Evolutionary conservation across 164 flowering plant genomes (phyloP), one percentile per base, ranked within the genome.

Genomic region (Magnolia sinica): DNA sequence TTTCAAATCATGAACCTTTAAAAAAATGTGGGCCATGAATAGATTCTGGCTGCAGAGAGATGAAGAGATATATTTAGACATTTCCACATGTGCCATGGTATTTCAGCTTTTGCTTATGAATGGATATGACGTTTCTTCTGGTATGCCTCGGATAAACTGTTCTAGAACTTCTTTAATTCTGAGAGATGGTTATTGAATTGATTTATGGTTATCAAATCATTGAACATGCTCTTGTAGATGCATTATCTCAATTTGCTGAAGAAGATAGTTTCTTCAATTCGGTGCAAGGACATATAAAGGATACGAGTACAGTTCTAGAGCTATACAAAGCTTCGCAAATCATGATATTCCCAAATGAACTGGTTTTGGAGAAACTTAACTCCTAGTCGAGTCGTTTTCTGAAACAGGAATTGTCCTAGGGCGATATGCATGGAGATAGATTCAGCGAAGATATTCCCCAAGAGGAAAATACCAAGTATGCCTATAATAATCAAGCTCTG

Each of bases 11-110:
- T 11, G 9, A 8, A 4, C 24, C 13, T 66, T 19, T 45, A 20
- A 73, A 45, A 55, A 65, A 69, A 73, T 29, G 50, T 67, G 71
- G 24, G 64, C 72, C 14, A 64, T 18, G 31, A 82, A 80, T 90
- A 89, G 97, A 83, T 85, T 71, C 80, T 95, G 97, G 98, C 68
- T 84, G 83, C 84, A 86, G 83, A 84, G 77, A 29, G 89, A 92
- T 65, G 98, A 95, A 77, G 92, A 89, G 74, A 86, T 95, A 79
- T 89, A 87, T 69, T 73, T 73, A 45, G 91, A 91, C 68, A 55
- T 77, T 29, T 63, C 81, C 20, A 91, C 95, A 8, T 85, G 88
- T 80, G 89, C 93, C 27, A 77, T 91, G 87, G 93, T 98, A 79
- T 95, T 93, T 84, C 88, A 93, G 63, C 27, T 90, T 45, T 77